Percentiles rank a stretch among this genome's conserved stretches.
Evolutionary conservation across 352 stramenopile genomes (phyloP).

Genomic region (Globisporangium spiculum): DNA sequence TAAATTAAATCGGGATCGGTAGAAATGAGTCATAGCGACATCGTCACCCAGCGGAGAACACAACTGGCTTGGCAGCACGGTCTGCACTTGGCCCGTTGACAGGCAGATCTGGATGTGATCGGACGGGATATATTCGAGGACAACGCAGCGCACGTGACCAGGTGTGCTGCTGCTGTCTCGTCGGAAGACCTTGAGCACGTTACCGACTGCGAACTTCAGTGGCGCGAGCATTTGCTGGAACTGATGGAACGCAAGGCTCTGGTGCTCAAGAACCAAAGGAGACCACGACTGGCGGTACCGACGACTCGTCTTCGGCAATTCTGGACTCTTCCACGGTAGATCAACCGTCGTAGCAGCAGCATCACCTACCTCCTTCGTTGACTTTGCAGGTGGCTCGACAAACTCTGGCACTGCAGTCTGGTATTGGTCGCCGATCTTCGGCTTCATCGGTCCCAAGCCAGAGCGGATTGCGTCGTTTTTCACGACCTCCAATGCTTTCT

Average conservation of each 20-base stretch:
- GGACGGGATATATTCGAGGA: conserved; percentile 42
- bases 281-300: conserved; percentile 69
- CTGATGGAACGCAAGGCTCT: conserved; percentile 44
- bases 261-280: conserved; percentile 39
- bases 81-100: conserved; percentile 50
- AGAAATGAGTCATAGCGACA: conserved; percentile 62
- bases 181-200: conserved; percentile 66
- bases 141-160: conserved; percentile 62
- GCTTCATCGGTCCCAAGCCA: conserved; percentile 56
- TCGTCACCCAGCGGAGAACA: conserved; percentile 70
- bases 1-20: conserved; percentile 72
- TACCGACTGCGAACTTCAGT: conserved; percentile 61
- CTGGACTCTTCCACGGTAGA: conserved; percentile 32
- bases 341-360: background rate
- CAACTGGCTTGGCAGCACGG: conserved; percentile 53
- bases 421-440: conserved; percentile 61
- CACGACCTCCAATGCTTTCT: conserved; percentile 65
- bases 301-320: conserved; percentile 19
- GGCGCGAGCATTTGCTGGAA: conserved; percentile 57
- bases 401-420: conserved; percentile 50
- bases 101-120: conserved; percentile 52
- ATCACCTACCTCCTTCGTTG: background rate
- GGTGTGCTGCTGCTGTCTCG: conserved; percentile 23
- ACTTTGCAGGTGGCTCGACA: conserved; percentile 13
- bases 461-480: conserved; percentile 71